Conservation (phyloP, 1,284 basidiomycete species). For the Ceratobasidium sp. region DNA sequence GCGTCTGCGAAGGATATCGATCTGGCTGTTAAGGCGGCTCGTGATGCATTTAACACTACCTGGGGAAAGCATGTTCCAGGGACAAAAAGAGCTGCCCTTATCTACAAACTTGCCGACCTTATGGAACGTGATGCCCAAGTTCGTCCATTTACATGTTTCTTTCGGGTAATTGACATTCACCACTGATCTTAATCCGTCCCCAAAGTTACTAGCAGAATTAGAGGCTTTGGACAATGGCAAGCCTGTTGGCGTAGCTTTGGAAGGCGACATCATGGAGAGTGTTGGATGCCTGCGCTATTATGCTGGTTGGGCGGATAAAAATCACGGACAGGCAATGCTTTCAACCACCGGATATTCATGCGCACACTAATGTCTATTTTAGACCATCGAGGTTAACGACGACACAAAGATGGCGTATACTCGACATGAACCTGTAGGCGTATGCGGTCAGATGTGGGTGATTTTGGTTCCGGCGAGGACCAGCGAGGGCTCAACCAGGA, state of each 20-base stretch:
- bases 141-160: conserved; percentile 46
- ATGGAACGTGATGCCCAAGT: conserved; percentile 88
- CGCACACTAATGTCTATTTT: conserved; percentile 10
- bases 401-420: conserved; percentile 87
- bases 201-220: conserved; percentile 81
- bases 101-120: conserved; percentile 91
- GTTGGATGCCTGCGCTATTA: conserved; percentile 86
- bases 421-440: conserved; percentile 93
- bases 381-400: conserved; percentile 87
- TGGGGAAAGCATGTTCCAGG: conserved; percentile 93
- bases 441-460: conserved; percentile 88
- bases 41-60: conserved; percentile 85
- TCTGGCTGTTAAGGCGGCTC: conserved; percentile 84
- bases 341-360: background rate
- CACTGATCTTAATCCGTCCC: conserved; percentile 61
- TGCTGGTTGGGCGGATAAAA: conserved; percentile 77
- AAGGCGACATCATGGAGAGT: conserved; percentile 83
- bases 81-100: conserved; percentile 81
- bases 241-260: conserved; percentile 82
- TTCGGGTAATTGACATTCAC: background rate
- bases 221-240: conserved; percentile 89
- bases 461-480: background rate
- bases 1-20: conserved; percentile 85
- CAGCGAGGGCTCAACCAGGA: background rate
- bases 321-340: conserved; percentile 71